These are phyloP conservation scores for Meira miltonrushii DNA, from an alignment of 1,284 basidiomycete genomes.

Conservation along the genomic window DNA sequence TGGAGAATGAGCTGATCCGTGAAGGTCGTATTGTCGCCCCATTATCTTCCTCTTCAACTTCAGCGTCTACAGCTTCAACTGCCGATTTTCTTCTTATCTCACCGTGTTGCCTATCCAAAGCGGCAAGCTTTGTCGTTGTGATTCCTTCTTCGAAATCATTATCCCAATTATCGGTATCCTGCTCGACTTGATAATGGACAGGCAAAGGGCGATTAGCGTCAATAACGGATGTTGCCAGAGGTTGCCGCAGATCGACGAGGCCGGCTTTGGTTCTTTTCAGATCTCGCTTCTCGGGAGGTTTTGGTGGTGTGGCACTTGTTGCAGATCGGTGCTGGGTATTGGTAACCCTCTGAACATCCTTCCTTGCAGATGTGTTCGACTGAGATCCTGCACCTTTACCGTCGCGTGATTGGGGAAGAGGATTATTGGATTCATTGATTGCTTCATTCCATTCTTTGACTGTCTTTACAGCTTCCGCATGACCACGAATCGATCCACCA, in stretches of 20 bases:
- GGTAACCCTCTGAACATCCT: too few relatives aligned
- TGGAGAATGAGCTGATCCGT: conserved; percentile 6
- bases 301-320: too few relatives aligned
- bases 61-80: neutral
- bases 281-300: too few relatives aligned
- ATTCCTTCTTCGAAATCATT: conserved; percentile 94
- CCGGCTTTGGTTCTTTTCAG: too few relatives aligned
- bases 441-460: conserved; percentile 99
- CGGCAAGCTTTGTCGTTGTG: conserved; percentile 75
- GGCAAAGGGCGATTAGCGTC: too few relatives aligned
- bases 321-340: too few relatives aligned
- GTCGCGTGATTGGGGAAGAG: too few relatives aligned
- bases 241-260: too few relatives aligned
- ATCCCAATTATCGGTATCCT: conserved; percentile 89
- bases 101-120: conserved; percentile 52
- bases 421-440: conserved; percentile 58
- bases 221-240: too few relatives aligned
- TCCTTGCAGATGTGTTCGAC: too few relatives aligned
- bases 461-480: conserved; percentile 85
- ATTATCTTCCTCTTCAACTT: conserved; percentile 23
- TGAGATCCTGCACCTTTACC: too few relatives aligned
- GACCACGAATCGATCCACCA: conserved; percentile 49
- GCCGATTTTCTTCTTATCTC: neutral
- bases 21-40: conserved; percentile 55
- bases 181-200: conserved; percentile 23